Percentiles rank a stretch among this genome's conserved stretches.
Evolutionary conservation across 2,329 filamentous ascomycete species (phyloP).

Genomic region (Onygenales sp.): DNA sequence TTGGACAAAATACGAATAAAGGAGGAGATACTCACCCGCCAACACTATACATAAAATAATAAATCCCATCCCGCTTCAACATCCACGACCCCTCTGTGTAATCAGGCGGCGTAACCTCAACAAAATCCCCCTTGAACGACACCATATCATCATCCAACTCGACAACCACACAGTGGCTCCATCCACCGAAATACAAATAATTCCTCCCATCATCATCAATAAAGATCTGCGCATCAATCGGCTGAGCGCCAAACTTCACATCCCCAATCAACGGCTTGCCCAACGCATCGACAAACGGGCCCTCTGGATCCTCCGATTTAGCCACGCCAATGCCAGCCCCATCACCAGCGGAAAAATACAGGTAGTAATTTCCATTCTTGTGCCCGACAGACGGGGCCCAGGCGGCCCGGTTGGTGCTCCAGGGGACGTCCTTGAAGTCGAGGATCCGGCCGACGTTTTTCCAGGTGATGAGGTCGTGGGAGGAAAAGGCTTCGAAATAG

Average conservation of each 20-base stretch:
- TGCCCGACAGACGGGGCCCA: conserved; percentile 41
- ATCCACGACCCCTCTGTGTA: conserved; percentile 39
- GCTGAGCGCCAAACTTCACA: conserved; percentile 39
- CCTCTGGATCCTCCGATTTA: conserved; percentile 26
- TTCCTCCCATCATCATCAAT: conserved; percentile 33
- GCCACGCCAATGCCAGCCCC: conserved; percentile 37
- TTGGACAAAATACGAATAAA: neutral
- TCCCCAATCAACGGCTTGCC: conserved; percentile 35
- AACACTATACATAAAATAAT: conserved; percentile 40
- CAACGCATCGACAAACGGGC: conserved; percentile 35
- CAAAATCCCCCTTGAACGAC: conserved; percentile 34
- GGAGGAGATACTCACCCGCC: conserved; percentile 20
- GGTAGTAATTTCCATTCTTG: conserved; percentile 38
- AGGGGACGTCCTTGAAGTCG: conserved; percentile 29
- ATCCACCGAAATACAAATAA: conserved; percentile 38
- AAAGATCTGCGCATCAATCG: conserved; percentile 39
- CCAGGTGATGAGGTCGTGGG: conserved; percentile 40
- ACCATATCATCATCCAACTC: conserved; percentile 38
- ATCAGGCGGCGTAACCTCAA: conserved; percentile 39
- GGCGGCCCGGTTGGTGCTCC: conserved; percentile 36
- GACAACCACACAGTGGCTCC: conserved; percentile 35
- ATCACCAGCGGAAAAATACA: conserved; percentile 45
- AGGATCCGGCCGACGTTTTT: conserved; percentile 39
- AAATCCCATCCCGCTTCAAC: conserved; percentile 33
- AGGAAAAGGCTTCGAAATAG: conserved; percentile 44